phyloP scores from a whole-genome alignment of 208 protist species.

The Acanthamoeba lugdunensis region DNA sequence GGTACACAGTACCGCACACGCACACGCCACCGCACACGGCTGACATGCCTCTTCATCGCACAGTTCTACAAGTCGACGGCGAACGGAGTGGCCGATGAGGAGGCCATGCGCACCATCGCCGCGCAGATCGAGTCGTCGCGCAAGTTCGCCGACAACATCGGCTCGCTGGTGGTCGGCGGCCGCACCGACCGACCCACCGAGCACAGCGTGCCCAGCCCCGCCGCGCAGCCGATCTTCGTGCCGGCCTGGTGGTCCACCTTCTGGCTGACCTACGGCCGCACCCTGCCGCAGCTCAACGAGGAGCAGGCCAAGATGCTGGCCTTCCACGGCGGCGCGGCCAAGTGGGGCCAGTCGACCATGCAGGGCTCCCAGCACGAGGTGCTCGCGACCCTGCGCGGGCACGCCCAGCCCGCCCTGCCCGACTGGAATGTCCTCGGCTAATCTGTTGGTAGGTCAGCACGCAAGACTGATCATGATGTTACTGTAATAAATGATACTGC shows the following conservation, averaged over 20 bases:
- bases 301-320: conserved; percentile 31
- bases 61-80: conserved; percentile 75
- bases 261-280: conserved; percentile 72
- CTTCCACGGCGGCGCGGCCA: conserved; percentile 2
- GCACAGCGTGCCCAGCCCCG: conserved; percentile 29
- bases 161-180: conserved; percentile 64
- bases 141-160: conserved; percentile 71
- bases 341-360: not conserved
- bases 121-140: conserved; percentile 45
- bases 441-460: too few species aligned
- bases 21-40: not conserved
- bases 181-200: conserved; percentile 63
- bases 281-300: conserved; percentile 41
- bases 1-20: not conserved
- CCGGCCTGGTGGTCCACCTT: conserved; percentile 68
- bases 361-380: conserved; percentile 29
- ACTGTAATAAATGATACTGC: too few species aligned
- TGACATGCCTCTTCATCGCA: not conserved
- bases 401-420: not conserved
- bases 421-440: not conserved
- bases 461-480: too few species aligned
- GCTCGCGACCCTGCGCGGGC: not conserved
- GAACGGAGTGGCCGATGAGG: conserved; percentile 68
- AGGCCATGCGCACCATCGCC: conserved; percentile 47
- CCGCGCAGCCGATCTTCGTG: not conserved